Base-by-base conservation (phyloP, 371 early-diverging fungal species). In the Rhizomucor miehei region DNA sequence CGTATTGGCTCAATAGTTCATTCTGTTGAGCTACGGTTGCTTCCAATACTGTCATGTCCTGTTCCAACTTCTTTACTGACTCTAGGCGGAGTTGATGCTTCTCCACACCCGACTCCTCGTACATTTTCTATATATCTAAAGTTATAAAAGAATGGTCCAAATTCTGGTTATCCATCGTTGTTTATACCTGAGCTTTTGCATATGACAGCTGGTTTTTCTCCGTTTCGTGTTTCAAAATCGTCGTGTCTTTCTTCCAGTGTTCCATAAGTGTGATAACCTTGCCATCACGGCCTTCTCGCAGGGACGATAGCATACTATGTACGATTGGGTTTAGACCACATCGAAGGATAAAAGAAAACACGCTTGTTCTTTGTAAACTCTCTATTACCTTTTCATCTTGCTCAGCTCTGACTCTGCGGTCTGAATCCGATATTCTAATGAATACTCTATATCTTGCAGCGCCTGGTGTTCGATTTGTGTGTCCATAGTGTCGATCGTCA, bases 401-500 rank as follows among this genome's bases (percentile, higher is more conserved):
- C 21, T 17, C 44, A 60, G 38, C 44, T 60, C 60, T 17, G 19
- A 23, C 23, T 51, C 51, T 35, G 60, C 60, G 21, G 36, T 55
- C 36, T 51, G 34, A 12, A 60, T 51, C 40, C 60, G 54, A 51
- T 23, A 23, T 16, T 41, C 45, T 17, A 60, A 43, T 35, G 45
- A 45, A 47, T 55, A 39, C 13, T 54, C 60, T 9, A 44, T 54
- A 21, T 60, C 60, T 19, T 55, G 40, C 50, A 54, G 40, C 20
- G 46, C 56, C 37, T 50, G 48, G 16, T 46, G 47, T 29, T 60
- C 60, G 8, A 60, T 20, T 6, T 44, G 21, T 19, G 55, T 35
- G 17, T 60, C 60, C 60, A 60, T 50, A 1, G 49, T 37, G 11
- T 55, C 55, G 37, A 60, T 51, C 17, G 55, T 54, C 40, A 60